Percentiles rank a stretch among this genome's conserved stretches.
These are phyloP conservation scores for Ogataea salicorniae DNA, from an alignment of 805 yeast genomes.

Conservation along the genomic window DNA sequence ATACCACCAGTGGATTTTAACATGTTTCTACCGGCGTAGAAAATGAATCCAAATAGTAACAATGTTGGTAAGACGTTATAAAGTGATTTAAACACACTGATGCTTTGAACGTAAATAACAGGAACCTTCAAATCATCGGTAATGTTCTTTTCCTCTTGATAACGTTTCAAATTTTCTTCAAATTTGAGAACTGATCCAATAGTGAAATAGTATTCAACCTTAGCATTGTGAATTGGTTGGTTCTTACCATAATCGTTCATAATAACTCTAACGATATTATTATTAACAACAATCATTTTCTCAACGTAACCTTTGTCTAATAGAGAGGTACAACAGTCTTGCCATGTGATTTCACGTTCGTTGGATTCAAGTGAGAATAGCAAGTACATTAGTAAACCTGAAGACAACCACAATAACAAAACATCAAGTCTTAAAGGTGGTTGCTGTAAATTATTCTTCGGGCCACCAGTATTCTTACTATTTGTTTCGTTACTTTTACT, in stretches of 20 bases:
- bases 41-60: constrained; percentile 72
- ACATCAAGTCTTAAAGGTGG: constrained; percentile 15
- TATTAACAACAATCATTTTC: constrained; percentile 67
- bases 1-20: constrained; percentile 52
- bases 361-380: constrained; percentile 16
- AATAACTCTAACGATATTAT: constrained; percentile 65
- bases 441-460: neutral
- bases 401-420: constrained; percentile 18
- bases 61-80: constrained; percentile 78
- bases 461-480: too few relatives aligned
- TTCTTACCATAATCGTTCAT: constrained; percentile 39
- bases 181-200: constrained; percentile 84
- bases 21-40: constrained; percentile 56
- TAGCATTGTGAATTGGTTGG: constrained; percentile 25
- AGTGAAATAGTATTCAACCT: constrained; percentile 49
- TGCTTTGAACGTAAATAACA: constrained; percentile 64
- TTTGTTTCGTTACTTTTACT: too few relatives aligned
- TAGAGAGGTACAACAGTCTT: constrained; percentile 78
- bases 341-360: constrained; percentile 38
- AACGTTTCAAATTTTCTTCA: constrained; percentile 72
- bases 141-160: constrained; percentile 66
- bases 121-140: constrained; percentile 72
- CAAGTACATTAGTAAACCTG: constrained; percentile 17
- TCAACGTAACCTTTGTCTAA: constrained; percentile 76
- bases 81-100: constrained; percentile 56